A percentile compares a stretch with the other conserved stretches of the same genome.
These are phyloP conservation scores for Ustilago crameri DNA, from an alignment of 1,284 basidiomycete genomes.

Conservation along the genomic window DNA sequence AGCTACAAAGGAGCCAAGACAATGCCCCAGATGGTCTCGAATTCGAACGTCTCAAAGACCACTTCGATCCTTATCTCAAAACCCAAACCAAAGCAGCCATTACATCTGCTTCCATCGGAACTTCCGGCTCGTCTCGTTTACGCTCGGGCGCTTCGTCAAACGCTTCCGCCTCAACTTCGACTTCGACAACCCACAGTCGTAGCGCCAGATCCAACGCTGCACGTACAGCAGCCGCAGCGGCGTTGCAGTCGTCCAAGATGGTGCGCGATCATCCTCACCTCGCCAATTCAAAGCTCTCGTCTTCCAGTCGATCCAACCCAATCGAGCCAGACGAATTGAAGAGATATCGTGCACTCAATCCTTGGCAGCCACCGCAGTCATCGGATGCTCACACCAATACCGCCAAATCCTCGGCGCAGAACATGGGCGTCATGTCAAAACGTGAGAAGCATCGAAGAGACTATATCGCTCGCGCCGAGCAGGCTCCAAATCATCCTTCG, in stretches of 20 bases:
- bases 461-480: constrained; percentile 52
- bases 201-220: constrained; percentile 32
- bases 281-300: constrained; percentile 11
- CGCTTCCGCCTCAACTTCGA: constrained; percentile 2
- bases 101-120: constrained; percentile 35
- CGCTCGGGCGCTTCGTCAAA: constrained; percentile 9
- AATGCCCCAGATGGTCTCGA: constrained; percentile 46
- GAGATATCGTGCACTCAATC: constrained; percentile 43
- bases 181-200: constrained; percentile 4
- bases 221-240: constrained; percentile 33
- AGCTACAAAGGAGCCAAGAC: constrained; percentile 47
- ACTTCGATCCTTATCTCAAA: constrained; percentile 53
- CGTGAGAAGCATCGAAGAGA: constrained; percentile 79
- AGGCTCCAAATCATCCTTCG: constrained; percentile 18
- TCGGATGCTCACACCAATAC: constrained; percentile 17
- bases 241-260: constrained; percentile 44
- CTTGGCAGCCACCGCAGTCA: constrained; percentile 19
- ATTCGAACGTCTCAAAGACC: constrained; percentile 52
- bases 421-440: constrained; percentile 56
- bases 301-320: constrained; percentile 12
- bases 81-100: constrained; percentile 40
- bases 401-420: background rate
- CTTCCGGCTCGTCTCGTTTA: constrained; percentile 18
- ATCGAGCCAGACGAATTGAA: constrained; percentile 50
- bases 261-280: constrained; percentile 53